Percentiles rank a stretch among this genome's conserved stretches.
These are phyloP conservation scores for Aspergillus nanangensis DNA, from an alignment of 495 filamentous ascomycete species.

Conservation along the genomic window DNA sequence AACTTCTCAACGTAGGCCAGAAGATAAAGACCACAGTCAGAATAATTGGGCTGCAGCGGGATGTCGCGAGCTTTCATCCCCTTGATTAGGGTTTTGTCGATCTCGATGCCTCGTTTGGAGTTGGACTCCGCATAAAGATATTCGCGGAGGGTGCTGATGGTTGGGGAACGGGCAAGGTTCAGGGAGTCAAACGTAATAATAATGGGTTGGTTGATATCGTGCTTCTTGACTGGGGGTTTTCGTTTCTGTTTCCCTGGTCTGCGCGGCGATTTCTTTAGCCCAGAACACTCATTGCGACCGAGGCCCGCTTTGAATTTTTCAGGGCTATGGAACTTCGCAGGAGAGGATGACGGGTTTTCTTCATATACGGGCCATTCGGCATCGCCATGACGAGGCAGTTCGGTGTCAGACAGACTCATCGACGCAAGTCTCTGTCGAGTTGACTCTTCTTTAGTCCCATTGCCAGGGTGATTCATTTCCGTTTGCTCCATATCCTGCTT, in stretches of 20 bases:
- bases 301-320: not conserved
- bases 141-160: conserved; percentile 63
- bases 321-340: conserved; percentile 10
- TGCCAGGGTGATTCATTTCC: not conserved
- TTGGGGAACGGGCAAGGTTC: conserved; percentile 51
- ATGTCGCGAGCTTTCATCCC: conserved; percentile 67
- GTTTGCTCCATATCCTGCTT: not conserved
- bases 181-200: conserved; percentile 93
- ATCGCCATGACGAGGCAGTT: conserved; percentile 1
- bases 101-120: conserved; percentile 60
- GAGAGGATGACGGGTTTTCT: conserved; percentile 13
- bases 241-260: conserved; percentile 23
- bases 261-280: conserved; percentile 2
- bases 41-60: conserved; percentile 77
- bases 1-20: conserved; percentile 82
- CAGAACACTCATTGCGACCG: not conserved
- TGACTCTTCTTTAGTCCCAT: conserved; percentile 16
- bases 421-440: conserved; percentile 21
- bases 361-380: conserved; percentile 26
- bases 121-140: conserved; percentile 72
- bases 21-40: conserved; percentile 85
- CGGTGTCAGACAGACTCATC: conserved; percentile 17
- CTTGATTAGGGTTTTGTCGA: conserved; percentile 45
- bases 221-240: conserved; percentile 22
- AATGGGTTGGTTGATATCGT: conserved; percentile 43